phyloP scores from a whole-genome alignment of 148 eudicot genomes.

The Camellia lanceoleosa region DNA sequence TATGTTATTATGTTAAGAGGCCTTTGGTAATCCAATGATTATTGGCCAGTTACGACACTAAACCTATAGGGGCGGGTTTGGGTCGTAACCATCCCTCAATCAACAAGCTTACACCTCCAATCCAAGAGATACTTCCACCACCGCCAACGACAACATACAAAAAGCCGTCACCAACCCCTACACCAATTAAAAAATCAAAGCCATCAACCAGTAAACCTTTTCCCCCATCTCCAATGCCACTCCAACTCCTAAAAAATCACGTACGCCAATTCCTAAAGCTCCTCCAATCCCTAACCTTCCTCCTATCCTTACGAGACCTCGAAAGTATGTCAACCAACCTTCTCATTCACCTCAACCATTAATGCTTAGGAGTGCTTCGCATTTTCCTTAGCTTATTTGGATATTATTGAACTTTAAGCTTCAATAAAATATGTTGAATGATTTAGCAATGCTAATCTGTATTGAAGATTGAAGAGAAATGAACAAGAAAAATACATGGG shows the following conservation, averaged over 20 bases:
- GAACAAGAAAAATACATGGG: neutral
- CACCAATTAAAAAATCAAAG: no score
- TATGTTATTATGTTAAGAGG: no score
- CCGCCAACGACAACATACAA: neutral
- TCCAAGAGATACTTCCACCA: neutral
- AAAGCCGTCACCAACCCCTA: no score
- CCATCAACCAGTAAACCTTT: no score
- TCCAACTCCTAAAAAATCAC: neutral
- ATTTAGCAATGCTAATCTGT: neutral
- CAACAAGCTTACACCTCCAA: neutral
- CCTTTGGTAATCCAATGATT: no score
- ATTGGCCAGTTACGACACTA: neutral
- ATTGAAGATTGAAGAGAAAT: neutral
- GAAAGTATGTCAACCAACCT: slow-evolving; percentile 5
- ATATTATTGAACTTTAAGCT: no score
- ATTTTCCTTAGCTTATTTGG: neutral
- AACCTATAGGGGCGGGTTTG: no score
- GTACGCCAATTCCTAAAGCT: slow-evolving; percentile 1
- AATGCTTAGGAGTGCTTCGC: neutral
- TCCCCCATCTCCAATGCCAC: neutral
- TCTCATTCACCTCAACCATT: slow-evolving; percentile 5
- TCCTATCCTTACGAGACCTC: neutral
- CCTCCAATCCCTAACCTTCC: slow-evolving; percentile 15
- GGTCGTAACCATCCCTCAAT: neutral
- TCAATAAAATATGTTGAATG: no score